Evolutionary conservation across 2,329 filamentous ascomycete species (phyloP).

Genomic region (Mariannaea elegans): DNA sequence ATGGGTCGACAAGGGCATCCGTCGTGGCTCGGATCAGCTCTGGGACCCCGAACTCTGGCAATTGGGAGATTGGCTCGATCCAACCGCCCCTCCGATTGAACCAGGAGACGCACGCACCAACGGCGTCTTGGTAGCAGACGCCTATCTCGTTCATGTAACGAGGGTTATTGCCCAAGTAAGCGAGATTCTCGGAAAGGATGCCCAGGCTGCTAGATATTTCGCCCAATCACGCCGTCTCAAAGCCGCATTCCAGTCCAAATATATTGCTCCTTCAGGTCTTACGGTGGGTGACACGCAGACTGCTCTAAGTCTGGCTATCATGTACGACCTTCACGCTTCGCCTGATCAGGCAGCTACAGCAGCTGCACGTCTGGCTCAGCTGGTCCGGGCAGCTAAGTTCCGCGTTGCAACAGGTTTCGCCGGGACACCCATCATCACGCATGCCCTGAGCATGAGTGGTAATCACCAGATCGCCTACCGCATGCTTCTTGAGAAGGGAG

Average conservation of each 20-base stretch:
- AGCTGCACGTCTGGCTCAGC: slow-evolving; percentile 39
- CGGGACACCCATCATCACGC: slow-evolving; percentile 49
- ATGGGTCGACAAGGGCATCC: slow-evolving; percentile 52
- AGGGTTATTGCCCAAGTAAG: slow-evolving; percentile 46
- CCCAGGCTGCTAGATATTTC: slow-evolving; percentile 27
- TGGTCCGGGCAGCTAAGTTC: slow-evolving; percentile 46
- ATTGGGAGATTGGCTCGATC: slow-evolving; percentile 30
- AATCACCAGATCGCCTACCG: slow-evolving; percentile 49
- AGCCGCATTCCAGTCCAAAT: no score
- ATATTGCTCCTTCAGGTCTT: no score
- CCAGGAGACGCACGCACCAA: slow-evolving; percentile 4
- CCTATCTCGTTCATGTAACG: slow-evolving; percentile 43
- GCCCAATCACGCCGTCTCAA: no score
- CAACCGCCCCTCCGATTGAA: slow-evolving; percentile 3
- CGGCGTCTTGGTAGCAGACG: slow-evolving; percentile 1
- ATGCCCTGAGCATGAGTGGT: slow-evolving; percentile 42
- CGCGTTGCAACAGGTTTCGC: slow-evolving; percentile 53
- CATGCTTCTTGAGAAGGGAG: slow-evolving; percentile 56
- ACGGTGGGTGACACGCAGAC: slow-evolving; percentile 55
- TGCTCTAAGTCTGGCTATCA: slow-evolving; percentile 47
- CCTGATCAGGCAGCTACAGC: slow-evolving; percentile 33
- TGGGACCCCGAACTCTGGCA: slow-evolving; percentile 42
- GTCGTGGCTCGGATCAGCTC: slow-evolving; percentile 44
- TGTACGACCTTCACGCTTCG: slow-evolving; percentile 46
- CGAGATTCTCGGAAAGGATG: slow-evolving; percentile 38